Evolutionary conservation across 306 rosid species (phyloP), one percentile per base, ranked within the genome.

Genomic region (Inga laurina): DNA sequence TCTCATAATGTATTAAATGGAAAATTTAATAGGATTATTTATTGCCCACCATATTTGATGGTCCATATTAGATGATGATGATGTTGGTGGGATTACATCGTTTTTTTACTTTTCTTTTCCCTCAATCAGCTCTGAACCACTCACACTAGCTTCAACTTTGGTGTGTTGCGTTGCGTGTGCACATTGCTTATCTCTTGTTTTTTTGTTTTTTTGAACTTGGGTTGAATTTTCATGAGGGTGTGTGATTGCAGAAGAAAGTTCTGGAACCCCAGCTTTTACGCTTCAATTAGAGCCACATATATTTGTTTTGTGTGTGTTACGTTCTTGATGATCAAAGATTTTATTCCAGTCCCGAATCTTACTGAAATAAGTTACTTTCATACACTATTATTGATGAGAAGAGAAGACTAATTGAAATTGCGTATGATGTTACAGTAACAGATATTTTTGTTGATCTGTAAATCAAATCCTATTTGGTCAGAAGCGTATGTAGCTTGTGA

Each of bases 141-240:
- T 62, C 68, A 11, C 69, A 64, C 37, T 64, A 30, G 37, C 27
- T 69, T 69, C 74, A 69, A 69, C 74, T 69, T 69, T 69, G 49
- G 30, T 69, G 74, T 69, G 15, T 69, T 67, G 39, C 69, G 71
- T 65, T 65, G 74, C 74, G 74, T 69, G 74, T 19, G 49, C 27
- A 8, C 74, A 37, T 9, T 19, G 22, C 14, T 35, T 67, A 16
- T 8, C 72, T 35, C 22, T 12, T 69, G 13, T 39, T 68, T 8
- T 14, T 13, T 37, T 68, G 3, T 0, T 13, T 5, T 67, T 67
- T 35, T 8, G 1, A 2, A 41, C 5, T 35, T 37, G 59, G 48
- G 34, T 59, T 59, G 66, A 59, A 59, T 22, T n/a, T 59, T 24
- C 8, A 62, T 5, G 5, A 14, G 72, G 10, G 44, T 39, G 30